Percentiles rank a stretch among this genome's conserved stretches.
Evolutionary conservation across 495 filamentous ascomycete species (phyloP).

Genomic region (Amorphotheca resinae): DNA sequence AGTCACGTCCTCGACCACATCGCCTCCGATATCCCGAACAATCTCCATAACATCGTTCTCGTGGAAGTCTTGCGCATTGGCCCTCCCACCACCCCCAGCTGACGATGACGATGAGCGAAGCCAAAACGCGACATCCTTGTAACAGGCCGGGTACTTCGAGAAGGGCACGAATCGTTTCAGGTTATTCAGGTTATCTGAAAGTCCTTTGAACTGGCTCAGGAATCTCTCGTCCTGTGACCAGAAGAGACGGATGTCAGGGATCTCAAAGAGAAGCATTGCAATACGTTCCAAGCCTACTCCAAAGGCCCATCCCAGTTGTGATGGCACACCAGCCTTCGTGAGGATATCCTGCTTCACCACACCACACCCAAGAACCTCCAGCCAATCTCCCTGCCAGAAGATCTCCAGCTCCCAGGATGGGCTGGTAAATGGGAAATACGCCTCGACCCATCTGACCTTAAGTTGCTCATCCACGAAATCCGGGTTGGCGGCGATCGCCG

Average conservation of each 20-base stretch:
- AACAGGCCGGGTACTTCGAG: constrained; percentile 76
- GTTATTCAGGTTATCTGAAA: constrained; percentile 29
- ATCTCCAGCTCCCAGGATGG: constrained; percentile 95
- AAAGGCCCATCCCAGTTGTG: constrained; percentile 87
- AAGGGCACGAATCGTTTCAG: constrained; percentile 70
- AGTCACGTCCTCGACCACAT: constrained; percentile 75
- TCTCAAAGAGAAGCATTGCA: constrained; percentile 90
- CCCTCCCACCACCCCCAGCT: constrained; percentile 33
- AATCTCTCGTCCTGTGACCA: constrained; percentile 83
- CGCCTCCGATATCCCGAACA: constrained; percentile 64
- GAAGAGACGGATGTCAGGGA: constrained; percentile 95
- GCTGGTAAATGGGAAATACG: constrained; percentile 92
- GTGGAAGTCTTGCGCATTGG: constrained; percentile 46
- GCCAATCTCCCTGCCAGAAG: constrained; percentile 88
- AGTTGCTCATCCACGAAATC: constrained; percentile 44
- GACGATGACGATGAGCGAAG: constrained; percentile 44
- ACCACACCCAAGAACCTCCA: constrained; percentile 91
- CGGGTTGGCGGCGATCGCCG: constrained; percentile 40
- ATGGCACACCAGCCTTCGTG: constrained; percentile 59
- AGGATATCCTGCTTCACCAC: constrained; percentile 72
- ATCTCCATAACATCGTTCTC: constrained; percentile 98
- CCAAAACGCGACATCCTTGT: constrained; percentile 94
- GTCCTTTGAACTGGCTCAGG: constrained; percentile 58
- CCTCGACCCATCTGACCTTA: constrained; percentile 85
- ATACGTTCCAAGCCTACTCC: constrained; percentile 87